Evolutionary conservation across 2,329 filamentous ascomycete genomes (phyloP), one percentile per base, ranked within the genome.

Genomic region (Diplodia intermedia): DNA sequence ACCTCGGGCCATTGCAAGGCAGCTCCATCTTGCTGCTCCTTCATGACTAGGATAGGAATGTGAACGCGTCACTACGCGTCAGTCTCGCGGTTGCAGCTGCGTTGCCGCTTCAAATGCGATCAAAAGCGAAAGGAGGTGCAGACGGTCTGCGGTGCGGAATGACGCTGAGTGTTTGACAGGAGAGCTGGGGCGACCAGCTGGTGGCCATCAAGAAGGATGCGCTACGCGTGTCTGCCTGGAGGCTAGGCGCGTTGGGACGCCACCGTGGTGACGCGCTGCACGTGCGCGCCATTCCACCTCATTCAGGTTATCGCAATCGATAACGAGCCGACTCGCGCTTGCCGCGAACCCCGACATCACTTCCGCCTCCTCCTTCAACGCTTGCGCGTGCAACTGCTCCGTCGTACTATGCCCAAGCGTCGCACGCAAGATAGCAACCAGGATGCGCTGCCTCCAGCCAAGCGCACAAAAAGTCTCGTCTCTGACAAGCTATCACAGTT

Each of bases 401-500:
- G 18, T 26, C 31, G 9, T 29, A 62, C 14, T 6, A 67, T 67
- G 66, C 31, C 36, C 18, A 67, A 67, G 36, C 66, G 66, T 40
- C 14, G 54, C 49, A 54, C 72, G 60, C 74, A 74, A 47, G 78
- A 78, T 7, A 76, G 75, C 26, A 74, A 73, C 4, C 71, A 70
- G n/a, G 66, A 68, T 40, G 66, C 63, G 50, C 75, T 73, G 65
- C 77, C 72, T 26, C 71, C 78, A n/a, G 68, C 74, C 12, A 89
- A 89, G 76, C 79, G 84, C 68, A 72, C 74, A 65, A 76, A 77
- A 43, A 77, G 81, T 36, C 75, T 75, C 65, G 72, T 74, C 53
- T 71, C 76, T 68, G 91, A 97, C 79, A 83, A 84, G 57, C 78
- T 97, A 18, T 92, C 92, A 7, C 81, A 79, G 9, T 84, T 98